phyloP scores from a whole-genome alignment of 768 basidiomycete species.

The Rhodotorula sphaerocarpa region DNA sequence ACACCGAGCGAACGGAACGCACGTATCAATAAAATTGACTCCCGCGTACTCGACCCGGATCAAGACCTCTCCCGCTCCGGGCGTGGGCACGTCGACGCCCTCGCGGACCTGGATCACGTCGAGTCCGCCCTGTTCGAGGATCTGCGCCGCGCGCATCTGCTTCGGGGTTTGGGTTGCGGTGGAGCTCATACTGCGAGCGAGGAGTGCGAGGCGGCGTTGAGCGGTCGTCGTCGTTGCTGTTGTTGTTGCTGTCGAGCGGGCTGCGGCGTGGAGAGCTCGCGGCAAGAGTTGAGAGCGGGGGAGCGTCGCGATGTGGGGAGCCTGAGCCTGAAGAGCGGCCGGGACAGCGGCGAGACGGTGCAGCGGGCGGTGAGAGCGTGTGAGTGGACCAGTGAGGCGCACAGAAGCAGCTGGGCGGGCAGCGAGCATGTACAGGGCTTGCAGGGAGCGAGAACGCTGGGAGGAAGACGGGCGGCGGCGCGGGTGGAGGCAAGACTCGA shows the following conservation, averaged over 20 bases:
- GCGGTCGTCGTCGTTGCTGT: not conserved
- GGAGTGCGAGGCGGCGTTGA: not conserved
- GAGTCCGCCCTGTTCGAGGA: conserved; percentile 63
- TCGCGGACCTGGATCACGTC: conserved; percentile 56
- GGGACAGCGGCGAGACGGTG: too few relatives aligned
- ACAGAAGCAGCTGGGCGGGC: too few relatives aligned
- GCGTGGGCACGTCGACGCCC: conserved; percentile 60
- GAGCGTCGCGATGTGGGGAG: too few relatives aligned
- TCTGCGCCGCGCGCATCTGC: conserved; percentile 63
- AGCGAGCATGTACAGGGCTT: too few relatives aligned
- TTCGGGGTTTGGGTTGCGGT: conserved; percentile 37
- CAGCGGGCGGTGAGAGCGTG: too few relatives aligned
- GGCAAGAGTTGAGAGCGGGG: not conserved
- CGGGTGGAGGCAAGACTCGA: too few relatives aligned
- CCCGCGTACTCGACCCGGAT: conserved; percentile 62
- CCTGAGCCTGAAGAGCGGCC: too few relatives aligned
- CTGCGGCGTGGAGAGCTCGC: too few relatives aligned
- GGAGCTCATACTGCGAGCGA: not conserved
- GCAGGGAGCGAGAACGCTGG: too few relatives aligned
- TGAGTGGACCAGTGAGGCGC: too few relatives aligned
- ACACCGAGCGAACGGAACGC: not conserved
- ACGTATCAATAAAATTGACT: conserved; percentile 62
- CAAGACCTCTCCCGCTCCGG: conserved; percentile 56
- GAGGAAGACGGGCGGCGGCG: too few relatives aligned
- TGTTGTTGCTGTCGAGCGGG: too few relatives aligned